A percentile compares a stretch with the other conserved stretches of the same genome.
Conservation (phyloP, 2,329 filamentous ascomycete species). For the Aspergillus niger region DNA sequence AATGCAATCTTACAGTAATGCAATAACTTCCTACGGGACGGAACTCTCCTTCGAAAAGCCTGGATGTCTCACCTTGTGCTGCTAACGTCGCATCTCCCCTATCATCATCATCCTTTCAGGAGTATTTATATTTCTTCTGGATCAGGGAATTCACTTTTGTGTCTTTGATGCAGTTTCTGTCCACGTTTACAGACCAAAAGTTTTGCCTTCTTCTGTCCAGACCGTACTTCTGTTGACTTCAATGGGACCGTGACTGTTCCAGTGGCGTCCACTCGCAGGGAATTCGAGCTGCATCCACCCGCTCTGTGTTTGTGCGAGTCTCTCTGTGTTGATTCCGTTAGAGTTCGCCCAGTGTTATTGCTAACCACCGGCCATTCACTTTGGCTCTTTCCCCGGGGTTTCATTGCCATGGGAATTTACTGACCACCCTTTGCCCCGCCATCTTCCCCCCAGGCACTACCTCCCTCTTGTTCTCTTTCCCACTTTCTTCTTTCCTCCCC, state of each 20-base stretch:
- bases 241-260: neutral
- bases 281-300: constrained; percentile 5
- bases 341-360: neutral
- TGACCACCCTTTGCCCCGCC: constrained; percentile 1
- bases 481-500: neutral
- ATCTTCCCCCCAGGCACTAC: neutral
- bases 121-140: neutral
- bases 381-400: neutral
- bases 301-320: neutral
- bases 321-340: neutral
- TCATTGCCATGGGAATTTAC: neutral
- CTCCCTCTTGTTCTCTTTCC: neutral
- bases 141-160: neutral
- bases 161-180: neutral
- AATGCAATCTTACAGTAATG: constrained; percentile 1
- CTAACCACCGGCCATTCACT: neutral
- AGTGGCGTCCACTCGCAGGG: neutral
- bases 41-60: neutral
- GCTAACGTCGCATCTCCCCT: neutral
- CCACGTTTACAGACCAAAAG: neutral
- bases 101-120: too few species aligned
- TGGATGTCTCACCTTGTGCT: neutral
- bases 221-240: neutral
- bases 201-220: neutral
- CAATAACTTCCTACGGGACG: neutral